Conservation (phyloP, 148 eudicot genomes). For the Persicaria maculosa region DNA sequence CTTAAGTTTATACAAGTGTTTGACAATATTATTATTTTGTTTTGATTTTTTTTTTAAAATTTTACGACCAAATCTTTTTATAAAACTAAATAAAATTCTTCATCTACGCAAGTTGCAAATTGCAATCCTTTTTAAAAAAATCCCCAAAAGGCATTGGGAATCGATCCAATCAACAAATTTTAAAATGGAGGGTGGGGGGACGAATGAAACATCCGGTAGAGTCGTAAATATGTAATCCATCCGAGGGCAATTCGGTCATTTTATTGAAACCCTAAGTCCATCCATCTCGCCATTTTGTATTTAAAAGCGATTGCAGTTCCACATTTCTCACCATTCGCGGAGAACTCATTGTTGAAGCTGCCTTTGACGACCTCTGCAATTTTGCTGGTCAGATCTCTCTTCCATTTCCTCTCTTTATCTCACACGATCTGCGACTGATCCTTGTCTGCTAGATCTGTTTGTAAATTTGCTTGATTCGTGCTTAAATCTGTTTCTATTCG, state of each 20-base stretch:
- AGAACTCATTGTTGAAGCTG: neutral
- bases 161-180: neutral
- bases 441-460: neutral
- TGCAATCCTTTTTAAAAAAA: no score
- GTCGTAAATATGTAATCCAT: neutral
- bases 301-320: neutral
- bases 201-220: neutral
- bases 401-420: neutral
- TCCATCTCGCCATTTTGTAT: neutral
- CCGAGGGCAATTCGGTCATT: neutral
- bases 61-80: no score
- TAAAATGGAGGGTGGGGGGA: neutral
- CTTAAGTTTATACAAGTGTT: no score
- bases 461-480: neutral
- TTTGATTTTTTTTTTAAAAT: no score
- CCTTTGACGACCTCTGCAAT: neutral
- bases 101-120: no score
- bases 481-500: neutral
- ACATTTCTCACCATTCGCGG: conserved; percentile 9
- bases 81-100: no score
- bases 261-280: neutral
- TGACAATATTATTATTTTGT: no score
- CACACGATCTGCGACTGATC: neutral
- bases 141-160: neutral
- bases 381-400: conserved; percentile 10